phyloP scores from a whole-genome alignment of 202 grass and related monocot species.

The Digitaria exilis region DNA sequence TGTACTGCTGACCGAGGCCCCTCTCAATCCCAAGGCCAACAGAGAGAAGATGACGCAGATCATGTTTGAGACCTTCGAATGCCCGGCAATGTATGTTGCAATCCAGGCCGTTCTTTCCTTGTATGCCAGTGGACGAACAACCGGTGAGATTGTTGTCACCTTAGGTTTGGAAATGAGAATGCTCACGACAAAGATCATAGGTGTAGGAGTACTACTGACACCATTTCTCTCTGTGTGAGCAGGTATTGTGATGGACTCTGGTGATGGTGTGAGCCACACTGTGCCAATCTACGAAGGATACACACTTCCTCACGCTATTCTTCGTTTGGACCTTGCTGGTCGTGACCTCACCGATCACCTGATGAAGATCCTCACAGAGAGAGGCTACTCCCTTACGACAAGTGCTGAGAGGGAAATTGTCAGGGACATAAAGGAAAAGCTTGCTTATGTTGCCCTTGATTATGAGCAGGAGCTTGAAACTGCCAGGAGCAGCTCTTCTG shows the following conservation, averaged over 20 bases:
- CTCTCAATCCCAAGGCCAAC: conserved; percentile 90
- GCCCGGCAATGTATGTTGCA: conserved; percentile 91
- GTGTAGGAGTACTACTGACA: neutral
- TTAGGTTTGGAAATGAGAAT: neutral
- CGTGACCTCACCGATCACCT: conserved; percentile 85
- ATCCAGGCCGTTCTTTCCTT: conserved; percentile 93
- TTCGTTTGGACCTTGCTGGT: conserved; percentile 80
- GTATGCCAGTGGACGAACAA: conserved; percentile 89
- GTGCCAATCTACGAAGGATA: conserved; percentile 92
- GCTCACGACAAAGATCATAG: neutral
- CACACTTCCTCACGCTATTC: conserved; percentile 87
- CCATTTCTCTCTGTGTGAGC: neutral
- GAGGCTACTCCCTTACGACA: conserved; percentile 86
- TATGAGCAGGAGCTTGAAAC: conserved; percentile 82
- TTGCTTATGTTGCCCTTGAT: conserved; percentile 78
- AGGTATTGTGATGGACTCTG: conserved; percentile 94
- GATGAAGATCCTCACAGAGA: conserved; percentile 96
- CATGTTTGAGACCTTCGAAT: conserved; percentile 91
- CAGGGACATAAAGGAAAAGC: conserved; percentile 90
- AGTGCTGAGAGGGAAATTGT: conserved; percentile 86
- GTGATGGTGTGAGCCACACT: conserved; percentile 92
- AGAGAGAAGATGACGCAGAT: conserved; percentile 99
- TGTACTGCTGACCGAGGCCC: conserved; percentile 82
- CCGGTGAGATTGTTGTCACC: conserved; percentile 53
- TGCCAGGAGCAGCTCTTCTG: conserved; percentile 68